Conservation (phyloP, 2,329 filamentous ascomycete species). For the Ilyonectria mors-panacis region DNA sequence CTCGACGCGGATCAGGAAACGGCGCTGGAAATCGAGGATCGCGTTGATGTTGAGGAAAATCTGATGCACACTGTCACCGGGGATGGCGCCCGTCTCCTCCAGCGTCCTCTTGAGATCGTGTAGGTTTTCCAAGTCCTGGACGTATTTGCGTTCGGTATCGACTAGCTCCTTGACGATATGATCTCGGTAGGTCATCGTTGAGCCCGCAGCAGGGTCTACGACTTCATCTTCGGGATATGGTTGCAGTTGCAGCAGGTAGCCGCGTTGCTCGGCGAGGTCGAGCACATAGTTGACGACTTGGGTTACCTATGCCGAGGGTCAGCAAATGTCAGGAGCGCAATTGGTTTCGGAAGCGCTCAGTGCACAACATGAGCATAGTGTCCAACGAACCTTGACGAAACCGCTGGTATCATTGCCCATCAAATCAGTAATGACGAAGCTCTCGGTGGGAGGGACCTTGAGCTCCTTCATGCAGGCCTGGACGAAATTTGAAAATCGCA, state of each 20-base stretch:
- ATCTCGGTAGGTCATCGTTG: slow-evolving; percentile 82
- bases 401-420: slow-evolving; percentile 96
- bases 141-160: slow-evolving; percentile 96
- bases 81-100: slow-evolving; percentile 88
- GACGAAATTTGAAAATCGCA: slow-evolving; percentile 94
- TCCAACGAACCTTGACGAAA: slow-evolving; percentile 84
- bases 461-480: slow-evolving; percentile 89
- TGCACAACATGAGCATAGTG: background rate
- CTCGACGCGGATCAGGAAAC: slow-evolving; percentile 95
- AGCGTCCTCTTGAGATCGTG: slow-evolving; percentile 92
- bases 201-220: slow-evolving; percentile 65
- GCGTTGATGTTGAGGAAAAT: slow-evolving; percentile 98
- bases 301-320: slow-evolving; percentile 70
- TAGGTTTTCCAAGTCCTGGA: slow-evolving; percentile 94
- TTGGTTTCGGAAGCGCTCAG: background rate
- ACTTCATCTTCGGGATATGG: slow-evolving; percentile 70
- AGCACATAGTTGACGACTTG: slow-evolving; percentile 94
- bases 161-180: slow-evolving; percentile 94
- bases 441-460: slow-evolving; percentile 83
- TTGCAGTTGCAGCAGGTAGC: slow-evolving; percentile 76
- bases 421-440: slow-evolving; percentile 92
- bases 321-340: slow-evolving; percentile 1
- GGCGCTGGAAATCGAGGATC: slow-evolving; percentile 93
- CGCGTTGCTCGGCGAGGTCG: slow-evolving; percentile 85
- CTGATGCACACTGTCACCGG: slow-evolving; percentile 90